Evolutionary conservation across 257 asterid genomes (phyloP).

Genomic region (Forsythia viridissima): DNA sequence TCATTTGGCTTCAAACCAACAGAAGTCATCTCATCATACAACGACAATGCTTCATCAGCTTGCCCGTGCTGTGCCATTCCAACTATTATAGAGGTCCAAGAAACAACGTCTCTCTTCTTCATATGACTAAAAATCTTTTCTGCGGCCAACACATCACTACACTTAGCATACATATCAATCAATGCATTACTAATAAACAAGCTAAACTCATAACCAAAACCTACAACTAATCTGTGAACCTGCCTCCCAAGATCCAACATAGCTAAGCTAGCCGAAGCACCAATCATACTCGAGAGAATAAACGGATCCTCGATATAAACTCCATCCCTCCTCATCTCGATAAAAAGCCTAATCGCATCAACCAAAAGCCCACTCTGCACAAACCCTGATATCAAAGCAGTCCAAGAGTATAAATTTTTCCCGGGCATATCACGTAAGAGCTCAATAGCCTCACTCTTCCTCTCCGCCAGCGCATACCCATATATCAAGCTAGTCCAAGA

Average conservation of each 20-base stretch:
- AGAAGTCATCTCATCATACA: conserved; percentile 60
- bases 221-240: conserved; percentile 61
- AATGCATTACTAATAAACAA: conserved; percentile 52
- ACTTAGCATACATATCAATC: conserved; percentile 86
- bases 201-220: conserved; percentile 56
- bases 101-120: conserved; percentile 57
- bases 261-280: conserved; percentile 60
- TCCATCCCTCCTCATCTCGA: conserved; percentile 59
- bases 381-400: conserved; percentile 71
- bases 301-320: conserved; percentile 48
- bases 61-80: conserved; percentile 93
- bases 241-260: conserved; percentile 69
- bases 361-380: conserved; percentile 55
- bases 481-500: conserved; percentile 71
- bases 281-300: conserved; percentile 60
- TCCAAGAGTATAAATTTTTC: conserved; percentile 54
- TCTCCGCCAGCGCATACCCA: conserved; percentile 70
- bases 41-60: conserved; percentile 52
- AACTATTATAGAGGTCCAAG: conserved; percentile 83
- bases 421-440: conserved; percentile 40
- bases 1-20: conserved; percentile 66
- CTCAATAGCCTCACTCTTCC: conserved; percentile 54
- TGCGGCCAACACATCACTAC: conserved; percentile 65
- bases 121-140: conserved; percentile 51
- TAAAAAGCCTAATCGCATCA: conserved; percentile 54